These are phyloP conservation scores for Solanum commersonii DNA, from an alignment of 257 asterid genomes.

Conservation along the genomic window DNA sequence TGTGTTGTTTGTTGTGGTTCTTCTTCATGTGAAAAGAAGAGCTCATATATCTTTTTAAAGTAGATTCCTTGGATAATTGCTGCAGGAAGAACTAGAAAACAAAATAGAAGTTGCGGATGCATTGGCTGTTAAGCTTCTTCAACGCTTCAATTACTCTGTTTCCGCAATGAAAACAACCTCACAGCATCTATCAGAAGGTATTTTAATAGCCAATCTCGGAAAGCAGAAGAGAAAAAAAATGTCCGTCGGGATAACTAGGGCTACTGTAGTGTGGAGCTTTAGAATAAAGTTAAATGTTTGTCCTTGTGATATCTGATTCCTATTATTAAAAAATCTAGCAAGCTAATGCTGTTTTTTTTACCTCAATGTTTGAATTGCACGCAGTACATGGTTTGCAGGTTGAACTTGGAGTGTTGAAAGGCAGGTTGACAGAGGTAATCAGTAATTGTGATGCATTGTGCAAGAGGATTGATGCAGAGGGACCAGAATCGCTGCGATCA, in stretches of 20 bases:
- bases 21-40: neutral
- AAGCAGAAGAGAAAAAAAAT: neutral
- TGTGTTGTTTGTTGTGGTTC: neutral
- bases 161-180: conserved; percentile 83
- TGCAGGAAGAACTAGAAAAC: conserved; percentile 87
- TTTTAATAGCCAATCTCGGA: neutral
- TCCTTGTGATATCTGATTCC: neutral
- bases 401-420: conserved; percentile 89
- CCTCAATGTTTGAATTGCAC: conserved; percentile 8
- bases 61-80: conserved; percentile 2
- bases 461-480: conserved; percentile 65
- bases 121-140: conserved; percentile 80
- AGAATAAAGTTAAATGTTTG: neutral
- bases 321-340: neutral
- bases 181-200: conserved; percentile 85
- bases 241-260: neutral
- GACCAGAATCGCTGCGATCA: conserved; percentile 73
- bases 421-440: conserved; percentile 84
- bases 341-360: neutral
- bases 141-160: conserved; percentile 79
- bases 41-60: neutral
- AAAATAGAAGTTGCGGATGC: conserved; percentile 96
- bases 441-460: conserved; percentile 91
- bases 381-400: conserved; percentile 83
- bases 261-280: neutral